phyloP scores from a whole-genome alignment of 805 yeast genomes.

The Ogataea pilisensis region DNA sequence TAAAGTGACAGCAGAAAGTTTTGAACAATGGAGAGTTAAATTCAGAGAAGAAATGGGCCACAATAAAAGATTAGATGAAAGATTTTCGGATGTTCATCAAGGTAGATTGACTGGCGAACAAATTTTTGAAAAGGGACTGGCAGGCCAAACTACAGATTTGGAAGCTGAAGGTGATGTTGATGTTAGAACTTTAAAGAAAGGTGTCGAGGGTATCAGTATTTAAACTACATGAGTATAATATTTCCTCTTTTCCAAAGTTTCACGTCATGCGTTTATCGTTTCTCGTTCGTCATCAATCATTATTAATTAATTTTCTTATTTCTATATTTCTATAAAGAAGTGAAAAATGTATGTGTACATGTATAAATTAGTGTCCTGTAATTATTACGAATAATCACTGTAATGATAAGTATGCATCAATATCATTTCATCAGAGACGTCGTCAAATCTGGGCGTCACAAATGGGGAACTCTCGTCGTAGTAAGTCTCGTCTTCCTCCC shows the following conservation, averaged over 20 bases:
- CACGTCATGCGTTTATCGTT: no score
- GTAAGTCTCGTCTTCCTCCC: not conserved
- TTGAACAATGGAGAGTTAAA: constrained; percentile 60
- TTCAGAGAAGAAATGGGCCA: constrained; percentile 73
- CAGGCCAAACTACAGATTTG: constrained; percentile 59
- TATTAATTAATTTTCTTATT: no score
- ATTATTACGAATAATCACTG: constrained; percentile 5
- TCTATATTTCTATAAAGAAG: no score
- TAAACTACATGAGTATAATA: no score
- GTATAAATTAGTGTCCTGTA: no score
- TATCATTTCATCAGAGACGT: constrained; percentile 23
- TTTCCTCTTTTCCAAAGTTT: no score
- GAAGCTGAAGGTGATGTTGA: constrained; percentile 32
- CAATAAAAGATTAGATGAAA: constrained; percentile 51
- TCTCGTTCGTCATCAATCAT: no score
- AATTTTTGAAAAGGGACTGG: constrained; percentile 87
- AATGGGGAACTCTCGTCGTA: constrained; percentile 16
- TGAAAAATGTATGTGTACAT: no score
- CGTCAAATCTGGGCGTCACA: constrained; percentile 12
- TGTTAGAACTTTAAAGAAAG: constrained; percentile 12
- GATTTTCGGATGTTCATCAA: constrained; percentile 55
- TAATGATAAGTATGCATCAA: constrained; percentile 15
- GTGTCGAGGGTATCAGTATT: constrained; percentile 10
- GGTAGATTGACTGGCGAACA: constrained; percentile 85
- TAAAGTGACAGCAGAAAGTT: constrained; percentile 77